Conservation (phyloP, 257 asterid genomes). For the Solanum bukasovii region DNA sequence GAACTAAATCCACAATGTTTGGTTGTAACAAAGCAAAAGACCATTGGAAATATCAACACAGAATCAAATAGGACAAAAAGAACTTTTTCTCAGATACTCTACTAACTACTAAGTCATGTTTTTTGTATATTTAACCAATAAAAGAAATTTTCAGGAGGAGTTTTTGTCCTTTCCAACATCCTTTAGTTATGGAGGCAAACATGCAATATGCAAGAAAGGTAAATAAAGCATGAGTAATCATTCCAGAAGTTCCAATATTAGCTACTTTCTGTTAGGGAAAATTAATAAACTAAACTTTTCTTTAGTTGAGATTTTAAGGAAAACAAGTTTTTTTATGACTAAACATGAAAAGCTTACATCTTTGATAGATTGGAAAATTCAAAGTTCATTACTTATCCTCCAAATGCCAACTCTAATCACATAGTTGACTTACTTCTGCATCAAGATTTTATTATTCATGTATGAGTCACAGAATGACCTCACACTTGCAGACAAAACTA, state of each 20-base stretch:
- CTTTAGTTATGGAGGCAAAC: background rate
- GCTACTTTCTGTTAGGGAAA: background rate
- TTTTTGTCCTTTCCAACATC: background rate
- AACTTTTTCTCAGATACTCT: background rate
- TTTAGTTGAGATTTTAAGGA: background rate
- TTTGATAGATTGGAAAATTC: background rate
- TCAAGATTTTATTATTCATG: background rate
- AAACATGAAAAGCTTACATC: background rate
- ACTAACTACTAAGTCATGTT: background rate
- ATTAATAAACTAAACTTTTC: background rate
- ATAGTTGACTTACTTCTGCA: background rate
- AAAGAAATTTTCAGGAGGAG: background rate
- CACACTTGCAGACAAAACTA: background rate
- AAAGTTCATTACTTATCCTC: background rate
- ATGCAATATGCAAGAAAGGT: background rate
- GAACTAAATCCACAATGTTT: background rate
- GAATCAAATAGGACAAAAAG: background rate
- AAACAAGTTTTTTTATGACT: background rate
- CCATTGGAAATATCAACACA: conserved; percentile 29
- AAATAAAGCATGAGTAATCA: background rate
- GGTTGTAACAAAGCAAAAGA: conserved; percentile 1
- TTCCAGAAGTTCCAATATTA: background rate
- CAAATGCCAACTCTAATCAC: background rate
- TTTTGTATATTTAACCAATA: background rate
- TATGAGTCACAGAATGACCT: background rate